Base-by-base conservation (phyloP, 192 early-diverging fungal species). In the Podila horticola region DNA sequence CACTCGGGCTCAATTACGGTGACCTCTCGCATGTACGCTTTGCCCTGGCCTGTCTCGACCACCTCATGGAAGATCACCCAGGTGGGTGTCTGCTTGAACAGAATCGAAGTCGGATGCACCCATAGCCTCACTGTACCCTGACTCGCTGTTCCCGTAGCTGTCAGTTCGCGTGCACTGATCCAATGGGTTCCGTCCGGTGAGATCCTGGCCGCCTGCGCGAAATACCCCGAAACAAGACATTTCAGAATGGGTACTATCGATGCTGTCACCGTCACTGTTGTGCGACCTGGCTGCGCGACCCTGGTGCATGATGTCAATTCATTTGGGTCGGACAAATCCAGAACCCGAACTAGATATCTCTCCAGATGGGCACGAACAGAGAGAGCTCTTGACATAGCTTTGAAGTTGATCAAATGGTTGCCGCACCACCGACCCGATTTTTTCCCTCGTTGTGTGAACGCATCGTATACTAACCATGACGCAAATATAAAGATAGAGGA, bases 21-120 rank as follows among this genome's bases (percentile, higher is more conserved):
- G 19, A 97, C 90, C 69, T 96, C 97, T 36, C 94, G 94, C 96
- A 99, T 99, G 74, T 94, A 99, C 68, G 97, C 93, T 81, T 98
- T 97, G 29, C 71, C 77, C 29, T 79, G 70, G 24, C 92, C 92
- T 26, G 97, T 99, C 90, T 97, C 92, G 2, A 98, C 90, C 33
- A 99, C 90, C 82, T 97, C 95, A 75, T 97, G 94, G 79, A 97
- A 99, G 20, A 99, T 92, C 49, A 99, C 95, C 85, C 95, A 99
- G 63, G 96, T 92, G 10, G 97, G 94, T 49, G 91, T 85, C 65
- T 92, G 85, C 75, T 93, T 95, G 83, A 98, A 99, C 60, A 99
- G 82, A 30, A 98, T 93, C 29, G 96, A 97, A 0, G 92, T 92
- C 22, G 97, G 98, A 79, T 99, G 97, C 94, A 82, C 94, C 81